Percentiles rank a stretch among this genome's conserved stretches.
Evolutionary conservation across 805 yeast species (phyloP).

Genomic region (Tetrapisispora pingtungensis): DNA sequence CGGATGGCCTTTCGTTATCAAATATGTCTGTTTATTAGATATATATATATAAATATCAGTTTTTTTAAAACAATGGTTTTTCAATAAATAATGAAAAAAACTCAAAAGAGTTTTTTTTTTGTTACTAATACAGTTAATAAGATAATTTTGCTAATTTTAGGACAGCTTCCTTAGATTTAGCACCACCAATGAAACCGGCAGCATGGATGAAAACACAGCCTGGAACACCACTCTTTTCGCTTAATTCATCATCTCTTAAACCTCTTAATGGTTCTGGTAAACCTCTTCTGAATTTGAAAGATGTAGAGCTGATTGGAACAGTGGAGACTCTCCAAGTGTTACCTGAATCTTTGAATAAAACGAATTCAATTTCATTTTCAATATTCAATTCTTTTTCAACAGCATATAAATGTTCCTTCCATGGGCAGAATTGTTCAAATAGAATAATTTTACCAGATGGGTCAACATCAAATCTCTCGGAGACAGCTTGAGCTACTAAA

Average conservation of each 20-base stretch:
- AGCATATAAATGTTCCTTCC: constrained; percentile 86
- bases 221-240: constrained; percentile 64
- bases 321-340: constrained; percentile 81
- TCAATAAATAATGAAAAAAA: too few species aligned
- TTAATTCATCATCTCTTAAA: constrained; percentile 77
- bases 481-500: constrained; percentile 63
- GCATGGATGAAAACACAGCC: constrained; percentile 93
- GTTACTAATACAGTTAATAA: too few species aligned
- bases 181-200: constrained; percentile 96
- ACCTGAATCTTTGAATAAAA: constrained; percentile 67
- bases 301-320: constrained; percentile 67
- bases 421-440: constrained; percentile 72
- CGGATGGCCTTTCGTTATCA: too few species aligned
- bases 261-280: constrained; percentile 93
- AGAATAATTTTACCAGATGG: constrained; percentile 62
- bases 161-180: constrained; percentile 68
- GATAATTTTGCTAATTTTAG: constrained; percentile 55
- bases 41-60: too few species aligned
- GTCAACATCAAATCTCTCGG: constrained; percentile 48
- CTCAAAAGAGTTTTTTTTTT: too few species aligned
- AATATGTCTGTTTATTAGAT: too few species aligned
- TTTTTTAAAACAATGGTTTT: too few species aligned
- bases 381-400: constrained; percentile 52
- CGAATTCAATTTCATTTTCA: constrained; percentile 56
- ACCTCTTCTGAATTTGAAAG: constrained; percentile 79